phyloP scores from a whole-genome alignment of 805 yeast genomes.

The Pichia sporocuriosa region DNA sequence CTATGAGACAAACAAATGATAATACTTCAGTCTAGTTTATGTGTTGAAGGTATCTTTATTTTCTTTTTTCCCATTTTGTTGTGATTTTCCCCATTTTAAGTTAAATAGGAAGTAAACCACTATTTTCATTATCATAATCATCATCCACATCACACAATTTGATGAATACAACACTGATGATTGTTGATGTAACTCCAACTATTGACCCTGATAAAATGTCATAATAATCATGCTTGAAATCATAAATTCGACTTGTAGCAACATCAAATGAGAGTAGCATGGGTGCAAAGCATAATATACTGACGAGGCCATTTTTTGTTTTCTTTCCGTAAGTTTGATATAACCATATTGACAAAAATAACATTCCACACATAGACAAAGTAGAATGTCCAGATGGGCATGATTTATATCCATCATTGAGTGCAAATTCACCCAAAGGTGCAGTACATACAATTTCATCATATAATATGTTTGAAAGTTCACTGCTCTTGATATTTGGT shows the following conservation, averaged over 20 bases:
- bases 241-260: conserved; percentile 63
- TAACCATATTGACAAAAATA: conserved; percentile 47
- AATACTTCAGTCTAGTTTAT: no score
- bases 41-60: no score
- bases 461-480: conserved; percentile 23
- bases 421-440: conserved; percentile 28
- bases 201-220: conserved; percentile 68
- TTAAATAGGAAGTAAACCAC: not conserved
- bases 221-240: conserved; percentile 83
- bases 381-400: conserved; percentile 80
- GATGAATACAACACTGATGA: not conserved
- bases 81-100: no score
- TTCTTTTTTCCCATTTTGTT: no score
- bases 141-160: conserved; percentile 7
- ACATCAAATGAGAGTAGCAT: conserved; percentile 13
- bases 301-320: not conserved
- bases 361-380: conserved; percentile 59
- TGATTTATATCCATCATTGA: conserved; percentile 64
- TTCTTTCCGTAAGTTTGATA: conserved; percentile 13
- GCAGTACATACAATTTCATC: conserved; percentile 25
- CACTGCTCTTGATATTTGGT: conserved; percentile 23
- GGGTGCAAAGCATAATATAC: conserved; percentile 35
- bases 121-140: not conserved
- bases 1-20: no score
- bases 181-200: conserved; percentile 7